A percentile compares a stretch with the other conserved stretches of the same genome.
These are phyloP conservation scores for Fusarium sp. DNA, from an alignment of 2,329 filamentous ascomycete species.

Conservation along the genomic window DNA sequence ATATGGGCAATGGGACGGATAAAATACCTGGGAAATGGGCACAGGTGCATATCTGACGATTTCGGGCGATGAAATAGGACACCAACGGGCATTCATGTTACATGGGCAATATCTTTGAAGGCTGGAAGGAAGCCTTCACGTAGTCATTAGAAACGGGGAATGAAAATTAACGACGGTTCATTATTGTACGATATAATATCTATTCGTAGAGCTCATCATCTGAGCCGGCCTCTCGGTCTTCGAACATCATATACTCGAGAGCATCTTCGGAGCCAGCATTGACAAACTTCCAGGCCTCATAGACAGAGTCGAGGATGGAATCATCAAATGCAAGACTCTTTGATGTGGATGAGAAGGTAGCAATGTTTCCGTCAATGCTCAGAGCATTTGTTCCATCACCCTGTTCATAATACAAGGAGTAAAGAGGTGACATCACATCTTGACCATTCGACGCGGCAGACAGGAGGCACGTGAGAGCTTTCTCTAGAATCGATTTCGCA, in stretches of 20 bases:
- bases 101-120: constrained; percentile 2
- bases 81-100: constrained; percentile 6
- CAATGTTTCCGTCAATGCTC: constrained; percentile 56
- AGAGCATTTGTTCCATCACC: constrained; percentile 47
- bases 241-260: constrained; percentile 79
- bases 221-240: constrained; percentile 75
- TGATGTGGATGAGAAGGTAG: constrained; percentile 69
- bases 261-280: constrained; percentile 62
- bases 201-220: constrained; percentile 68
- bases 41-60: background rate
- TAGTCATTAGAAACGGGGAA: background rate
- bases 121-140: background rate
- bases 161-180: constrained; percentile 8
- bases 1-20: constrained; percentile 8
- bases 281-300: constrained; percentile 75
- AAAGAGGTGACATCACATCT: constrained; percentile 56
- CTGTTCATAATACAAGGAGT: constrained; percentile 69
- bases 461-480: constrained; percentile 59
- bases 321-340: constrained; percentile 83
- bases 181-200: constrained; percentile 13
- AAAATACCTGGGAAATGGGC: constrained; percentile 7
- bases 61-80: background rate
- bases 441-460: constrained; percentile 48
- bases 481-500: constrained; percentile 55
- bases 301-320: constrained; percentile 72